Percentiles rank a stretch among this genome's conserved stretches.
Conservation (phyloP, 176 grass and related monocot species). For the Triticum monococcum region DNA sequence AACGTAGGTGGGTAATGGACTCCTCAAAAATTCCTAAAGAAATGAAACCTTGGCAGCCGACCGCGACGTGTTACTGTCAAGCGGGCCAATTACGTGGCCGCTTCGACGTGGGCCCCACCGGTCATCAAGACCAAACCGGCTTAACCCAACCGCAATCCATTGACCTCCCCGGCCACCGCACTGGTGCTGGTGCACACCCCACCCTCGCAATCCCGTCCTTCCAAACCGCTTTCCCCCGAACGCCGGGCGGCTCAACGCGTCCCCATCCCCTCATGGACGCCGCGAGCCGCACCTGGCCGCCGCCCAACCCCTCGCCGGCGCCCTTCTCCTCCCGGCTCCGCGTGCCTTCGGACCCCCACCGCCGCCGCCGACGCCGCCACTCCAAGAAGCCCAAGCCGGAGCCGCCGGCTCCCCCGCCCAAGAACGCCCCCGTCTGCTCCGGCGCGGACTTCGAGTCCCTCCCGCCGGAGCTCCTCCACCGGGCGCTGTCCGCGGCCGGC, state of each 20-base stretch:
- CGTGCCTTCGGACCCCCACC: neutral
- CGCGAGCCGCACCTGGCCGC: slow-evolving; percentile 52
- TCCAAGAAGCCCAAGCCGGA: slow-evolving; percentile 31
- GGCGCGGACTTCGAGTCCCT: slow-evolving; percentile 38
- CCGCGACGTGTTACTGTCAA: neutral
- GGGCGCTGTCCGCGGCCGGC: slow-evolving; percentile 29
- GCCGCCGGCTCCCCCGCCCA: neutral
- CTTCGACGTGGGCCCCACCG: neutral
- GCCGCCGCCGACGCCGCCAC: neutral
- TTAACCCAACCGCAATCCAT: neutral
- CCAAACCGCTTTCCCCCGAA: neutral
- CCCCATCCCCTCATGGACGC: slow-evolving; percentile 30
- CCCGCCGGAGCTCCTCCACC: slow-evolving; percentile 50
- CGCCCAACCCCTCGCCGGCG: slow-evolving; percentile 29
- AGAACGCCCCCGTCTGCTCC: neutral
- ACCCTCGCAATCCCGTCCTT: neutral
- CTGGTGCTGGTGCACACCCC: neutral
- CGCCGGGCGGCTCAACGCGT: slow-evolving; percentile 20
- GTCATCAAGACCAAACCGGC: neutral
- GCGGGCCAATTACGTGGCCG: neutral
- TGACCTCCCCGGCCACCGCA: neutral
- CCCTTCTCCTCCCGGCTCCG: slow-evolving; percentile 34
- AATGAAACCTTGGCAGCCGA: neutral
- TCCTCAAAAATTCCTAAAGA: neutral
- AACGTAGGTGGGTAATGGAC: too few relatives aligned